Conservation (phyloP, 176 grass and related monocot genomes). For the Aegilops tauschii region DNA sequence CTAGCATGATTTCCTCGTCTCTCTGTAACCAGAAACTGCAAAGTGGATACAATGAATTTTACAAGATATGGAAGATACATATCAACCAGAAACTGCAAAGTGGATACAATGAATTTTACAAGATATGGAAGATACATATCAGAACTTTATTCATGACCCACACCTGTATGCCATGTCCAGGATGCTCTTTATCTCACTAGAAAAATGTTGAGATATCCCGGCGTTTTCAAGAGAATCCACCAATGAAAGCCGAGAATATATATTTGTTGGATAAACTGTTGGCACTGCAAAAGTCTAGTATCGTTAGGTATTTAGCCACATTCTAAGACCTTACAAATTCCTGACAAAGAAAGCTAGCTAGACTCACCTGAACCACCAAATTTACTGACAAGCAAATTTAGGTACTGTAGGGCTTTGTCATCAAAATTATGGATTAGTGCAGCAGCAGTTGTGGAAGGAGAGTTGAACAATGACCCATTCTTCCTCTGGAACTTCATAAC, state of each 20-base stretch:
- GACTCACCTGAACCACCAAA: not conserved
- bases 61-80: not conserved
- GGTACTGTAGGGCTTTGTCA: too few relatives aligned
- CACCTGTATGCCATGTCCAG: slow-evolving; percentile 62
- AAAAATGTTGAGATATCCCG: slow-evolving; percentile 60
- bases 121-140: not conserved
- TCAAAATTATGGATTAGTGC: too few relatives aligned
- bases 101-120: slow-evolving; percentile 14
- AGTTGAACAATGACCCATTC: too few relatives aligned
- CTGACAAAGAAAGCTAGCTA: not conserved
- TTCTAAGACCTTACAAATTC: not conserved
- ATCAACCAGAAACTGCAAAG: slow-evolving; percentile 55
- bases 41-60: slow-evolving; percentile 17
- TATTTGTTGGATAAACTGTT: slow-evolving; percentile 37
- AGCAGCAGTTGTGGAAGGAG: too few relatives aligned
- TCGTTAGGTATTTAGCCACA: slow-evolving; percentile 3
- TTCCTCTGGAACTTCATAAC: too few relatives aligned
- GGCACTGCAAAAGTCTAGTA: slow-evolving; percentile 40
- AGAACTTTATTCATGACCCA: not conserved
- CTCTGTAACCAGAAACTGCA: slow-evolving; percentile 69
- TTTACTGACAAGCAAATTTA: too few relatives aligned
- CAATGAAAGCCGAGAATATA: slow-evolving; percentile 49
- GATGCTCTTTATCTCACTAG: slow-evolving; percentile 54
- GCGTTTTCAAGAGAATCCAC: slow-evolving; percentile 63
- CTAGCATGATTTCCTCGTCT: slow-evolving; percentile 38